These are phyloP conservation scores for Pachysolen tannophilus DNA, from an alignment of 805 yeast species.

Conservation along the genomic window DNA sequence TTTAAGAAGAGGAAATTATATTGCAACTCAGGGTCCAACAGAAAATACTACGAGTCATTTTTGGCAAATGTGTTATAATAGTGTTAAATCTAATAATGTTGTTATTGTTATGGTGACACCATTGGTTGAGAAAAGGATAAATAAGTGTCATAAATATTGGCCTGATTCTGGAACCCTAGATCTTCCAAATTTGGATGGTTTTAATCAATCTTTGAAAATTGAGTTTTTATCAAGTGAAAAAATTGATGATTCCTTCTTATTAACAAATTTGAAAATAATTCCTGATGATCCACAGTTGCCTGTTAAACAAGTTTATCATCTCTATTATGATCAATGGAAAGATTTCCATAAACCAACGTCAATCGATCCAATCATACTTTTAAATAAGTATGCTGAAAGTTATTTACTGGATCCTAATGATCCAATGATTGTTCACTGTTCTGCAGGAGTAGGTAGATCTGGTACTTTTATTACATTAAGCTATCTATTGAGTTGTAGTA, in stretches of 20 bases:
- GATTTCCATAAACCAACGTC: slow-evolving; percentile 33
- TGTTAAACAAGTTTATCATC: slow-evolving; percentile 27
- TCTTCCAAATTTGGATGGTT: slow-evolving; percentile 3
- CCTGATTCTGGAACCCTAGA: slow-evolving; percentile 9
- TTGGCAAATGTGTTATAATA: slow-evolving; percentile 32
- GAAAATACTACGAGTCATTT: slow-evolving; percentile 31
- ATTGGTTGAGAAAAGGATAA: slow-evolving; percentile 30
- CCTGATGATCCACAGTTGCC: neutral
- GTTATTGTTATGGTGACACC: slow-evolving; percentile 73
- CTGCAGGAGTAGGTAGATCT: slow-evolving; percentile 42
- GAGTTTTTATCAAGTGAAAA: slow-evolving; percentile 1
- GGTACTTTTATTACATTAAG: slow-evolving; percentile 31
- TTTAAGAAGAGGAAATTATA: slow-evolving; percentile 28
- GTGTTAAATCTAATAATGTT: slow-evolving; percentile 21
- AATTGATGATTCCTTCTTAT: slow-evolving; percentile 1
- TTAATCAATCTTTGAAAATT: slow-evolving; percentile 8
- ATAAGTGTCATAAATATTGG: slow-evolving; percentile 37
- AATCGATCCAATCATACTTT: slow-evolving; percentile 21
- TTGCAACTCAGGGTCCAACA: slow-evolving; percentile 68
- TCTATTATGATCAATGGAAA: slow-evolving; percentile 35
- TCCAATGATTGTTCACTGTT: slow-evolving; percentile 28
- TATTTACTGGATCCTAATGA: slow-evolving; percentile 1
- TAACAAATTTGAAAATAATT: slow-evolving; percentile 2
- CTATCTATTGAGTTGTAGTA: slow-evolving; percentile 19
- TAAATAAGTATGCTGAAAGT: slow-evolving; percentile 13